These are phyloP conservation scores for Plasmopara halstedii DNA, from an alignment of 352 stramenopile species.

Conservation along the genomic window DNA sequence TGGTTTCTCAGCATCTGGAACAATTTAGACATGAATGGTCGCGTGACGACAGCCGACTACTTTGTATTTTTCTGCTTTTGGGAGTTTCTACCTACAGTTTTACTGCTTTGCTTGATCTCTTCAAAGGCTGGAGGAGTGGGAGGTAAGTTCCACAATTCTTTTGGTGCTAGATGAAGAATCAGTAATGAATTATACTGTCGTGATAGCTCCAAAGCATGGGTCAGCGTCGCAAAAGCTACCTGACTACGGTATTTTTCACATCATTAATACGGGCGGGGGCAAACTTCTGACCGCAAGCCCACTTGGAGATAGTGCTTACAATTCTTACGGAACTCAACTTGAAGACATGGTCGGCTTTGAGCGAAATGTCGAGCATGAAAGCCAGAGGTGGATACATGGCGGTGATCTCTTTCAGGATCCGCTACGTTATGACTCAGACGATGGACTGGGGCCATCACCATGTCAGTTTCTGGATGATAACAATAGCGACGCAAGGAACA, in stretches of 20 bases:
- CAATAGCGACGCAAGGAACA: constrained; percentile 58
- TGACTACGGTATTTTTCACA: constrained; percentile 83
- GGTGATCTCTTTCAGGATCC: constrained; percentile 78
- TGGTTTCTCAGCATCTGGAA: constrained; percentile 84
- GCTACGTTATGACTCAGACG: constrained; percentile 79
- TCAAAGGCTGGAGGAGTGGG: constrained; percentile 75
- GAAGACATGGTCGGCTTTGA: constrained; percentile 12
- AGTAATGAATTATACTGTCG: constrained; percentile 1
- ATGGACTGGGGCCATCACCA: constrained; percentile 53
- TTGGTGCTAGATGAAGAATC: not conserved
- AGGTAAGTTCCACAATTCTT: constrained; percentile 26
- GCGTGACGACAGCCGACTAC: constrained; percentile 67
- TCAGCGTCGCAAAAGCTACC: constrained; percentile 54
- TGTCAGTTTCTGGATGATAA: constrained; percentile 53
- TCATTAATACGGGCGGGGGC: constrained; percentile 60
- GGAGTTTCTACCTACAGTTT: constrained; percentile 76
- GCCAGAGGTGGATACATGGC: constrained; percentile 66
- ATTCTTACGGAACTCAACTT: constrained; percentile 31
- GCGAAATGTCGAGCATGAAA: constrained; percentile 32
- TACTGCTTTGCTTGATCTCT: constrained; percentile 74
- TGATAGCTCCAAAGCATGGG: constrained; percentile 47
- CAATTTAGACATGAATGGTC: constrained; percentile 78
- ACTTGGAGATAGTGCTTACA: constrained; percentile 46
- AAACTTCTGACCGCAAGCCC: constrained; percentile 63
- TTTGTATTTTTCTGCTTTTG: constrained; percentile 86